Base-by-base conservation (phyloP, 2,329 filamentous ascomycete genomes). In the Aspergillus uvarum region DNA sequence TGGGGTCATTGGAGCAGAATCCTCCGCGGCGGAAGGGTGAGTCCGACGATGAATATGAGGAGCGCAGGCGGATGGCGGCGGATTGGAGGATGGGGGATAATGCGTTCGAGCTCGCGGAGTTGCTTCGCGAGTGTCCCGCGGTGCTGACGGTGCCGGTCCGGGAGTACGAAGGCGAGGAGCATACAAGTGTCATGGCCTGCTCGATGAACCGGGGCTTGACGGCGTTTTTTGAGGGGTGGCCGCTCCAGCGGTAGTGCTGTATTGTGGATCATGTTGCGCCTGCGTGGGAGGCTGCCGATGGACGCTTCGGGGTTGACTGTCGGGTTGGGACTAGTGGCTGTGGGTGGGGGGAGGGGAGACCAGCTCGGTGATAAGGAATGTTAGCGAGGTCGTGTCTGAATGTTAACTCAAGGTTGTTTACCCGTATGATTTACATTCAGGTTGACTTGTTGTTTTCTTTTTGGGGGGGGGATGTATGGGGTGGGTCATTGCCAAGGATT, bases 1-100 rank as follows among this genome's bases (percentile, higher is more conserved):
- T 75, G 22, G 74, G 76, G 0, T 72, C 71, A 14, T 69, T 69
- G 2, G 73, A 77, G 60, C 70, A 76, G 58, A 64, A 72, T 4
- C 63, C 76, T 5, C 65, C 63, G 1, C 67, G 64, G 52, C 64
- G 63, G 56, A 59, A 67, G 8, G 68, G 69, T 6, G 76, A 80
- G 51, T 59, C 70, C 0, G 68, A 73, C 0, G 72, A 75, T 2
- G 62, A 69, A 1, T 78, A 74, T 61, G 60, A 72, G 47, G 67
- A 61, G 50, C 63, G 71, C 31, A 54, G 59, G 54, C 60, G 61
- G 22, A 44, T 55, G 6, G 63, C 63, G 5, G 58, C 58, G 5
- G 63, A 64, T 8, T 56, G 64, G 48, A 62, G 61, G 19, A 74
- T 74, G 69, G 56, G 58, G 2, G 63, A 67, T 5, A 69, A 74